Evolutionary conservation across 257 asterid species (phyloP).

Genomic region (Echium plantagineum): DNA sequence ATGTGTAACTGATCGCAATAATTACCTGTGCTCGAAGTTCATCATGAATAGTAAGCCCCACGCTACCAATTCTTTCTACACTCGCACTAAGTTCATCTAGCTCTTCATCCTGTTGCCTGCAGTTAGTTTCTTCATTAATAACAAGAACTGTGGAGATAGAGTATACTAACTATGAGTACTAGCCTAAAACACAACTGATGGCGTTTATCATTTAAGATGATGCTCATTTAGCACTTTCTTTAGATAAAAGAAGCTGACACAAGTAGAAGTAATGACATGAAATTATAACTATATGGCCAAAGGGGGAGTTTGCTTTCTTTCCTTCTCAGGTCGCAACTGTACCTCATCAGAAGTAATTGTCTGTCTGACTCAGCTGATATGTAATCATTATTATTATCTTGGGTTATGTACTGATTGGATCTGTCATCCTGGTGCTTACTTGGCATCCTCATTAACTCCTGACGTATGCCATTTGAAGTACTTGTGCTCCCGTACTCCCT

Average conservation of each 20-base stretch:
- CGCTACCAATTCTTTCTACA: constrained; percentile 83
- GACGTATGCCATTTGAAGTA: constrained; percentile 69
- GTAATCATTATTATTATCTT: constrained; percentile 61
- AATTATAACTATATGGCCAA: not conserved
- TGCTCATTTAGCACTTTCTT: not conserved
- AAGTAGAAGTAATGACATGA: not conserved
- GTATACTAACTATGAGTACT: too few relatives aligned
- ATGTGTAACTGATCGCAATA: not conserved
- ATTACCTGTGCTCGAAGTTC: constrained; percentile 86
- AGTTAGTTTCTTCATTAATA: not conserved
- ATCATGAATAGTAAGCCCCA: constrained; percentile 95
- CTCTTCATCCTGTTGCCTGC: constrained; percentile 21
- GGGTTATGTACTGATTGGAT: constrained; percentile 37
- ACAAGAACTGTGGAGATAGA: not conserved
- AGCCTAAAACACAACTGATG: not conserved
- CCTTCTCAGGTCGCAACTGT: not conserved
- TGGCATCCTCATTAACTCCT: constrained; percentile 84
- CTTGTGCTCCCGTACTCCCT: constrained; percentile 51
- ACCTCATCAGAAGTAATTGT: constrained; percentile 88
- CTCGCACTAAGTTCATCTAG: constrained; percentile 68
- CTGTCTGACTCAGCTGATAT: constrained; percentile 85
- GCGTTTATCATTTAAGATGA: not conserved
- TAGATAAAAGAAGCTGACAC: not conserved
- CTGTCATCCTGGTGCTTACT: constrained; percentile 48
- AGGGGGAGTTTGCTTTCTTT: not conserved